phyloP scores from a whole-genome alignment of 768 basidiomycete genomes.

The Naganishia kalamii region DNA sequence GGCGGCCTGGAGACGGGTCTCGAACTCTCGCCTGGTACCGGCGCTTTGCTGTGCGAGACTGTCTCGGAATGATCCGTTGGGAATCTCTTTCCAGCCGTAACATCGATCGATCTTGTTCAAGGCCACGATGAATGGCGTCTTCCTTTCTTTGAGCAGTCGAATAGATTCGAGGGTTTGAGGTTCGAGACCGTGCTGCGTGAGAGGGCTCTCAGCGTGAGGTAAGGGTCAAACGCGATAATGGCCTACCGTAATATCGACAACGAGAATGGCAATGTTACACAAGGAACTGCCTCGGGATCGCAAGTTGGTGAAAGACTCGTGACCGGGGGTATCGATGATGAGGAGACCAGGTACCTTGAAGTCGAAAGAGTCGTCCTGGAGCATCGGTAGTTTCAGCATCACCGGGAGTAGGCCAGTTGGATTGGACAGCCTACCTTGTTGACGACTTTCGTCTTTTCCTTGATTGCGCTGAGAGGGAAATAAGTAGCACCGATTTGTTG shows the following conservation, averaged over 20 bases:
- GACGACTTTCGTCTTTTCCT: conserved; percentile 84
- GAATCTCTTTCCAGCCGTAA: conserved; percentile 86
- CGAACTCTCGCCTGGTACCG: conserved; percentile 82
- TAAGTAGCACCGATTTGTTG: conserved; percentile 99
- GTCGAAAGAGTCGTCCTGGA: conserved; percentile 71
- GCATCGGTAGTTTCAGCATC: not conserved
- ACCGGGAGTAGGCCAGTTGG: not conserved
- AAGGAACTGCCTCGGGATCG: conserved; percentile 91
- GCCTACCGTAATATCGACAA: conserved; percentile 91
- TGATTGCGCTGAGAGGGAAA: conserved; percentile 93
- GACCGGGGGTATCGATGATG: conserved; percentile 95
- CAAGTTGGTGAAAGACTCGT: conserved; percentile 97
- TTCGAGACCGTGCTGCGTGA: conserved; percentile 79
- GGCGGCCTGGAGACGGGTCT: conserved; percentile 75
- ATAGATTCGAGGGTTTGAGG: conserved; percentile 97
- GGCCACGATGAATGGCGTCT: conserved; percentile 98
- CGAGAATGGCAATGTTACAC: conserved; percentile 97
- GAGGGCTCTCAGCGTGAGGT: conserved; percentile 3
- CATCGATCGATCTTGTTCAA: conserved; percentile 99
- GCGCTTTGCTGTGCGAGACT: conserved; percentile 74
- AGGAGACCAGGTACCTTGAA: conserved; percentile 96
- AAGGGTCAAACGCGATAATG: too few species aligned
- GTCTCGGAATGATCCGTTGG: conserved; percentile 86
- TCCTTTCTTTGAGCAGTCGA: conserved; percentile 78
- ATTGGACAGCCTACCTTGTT: conserved; percentile 58